Percentiles rank a stretch among this genome's conserved stretches.
Evolutionary conservation across 2,329 filamentous ascomycete genomes (phyloP).

Genomic region (Podosphaera xanthii): DNA sequence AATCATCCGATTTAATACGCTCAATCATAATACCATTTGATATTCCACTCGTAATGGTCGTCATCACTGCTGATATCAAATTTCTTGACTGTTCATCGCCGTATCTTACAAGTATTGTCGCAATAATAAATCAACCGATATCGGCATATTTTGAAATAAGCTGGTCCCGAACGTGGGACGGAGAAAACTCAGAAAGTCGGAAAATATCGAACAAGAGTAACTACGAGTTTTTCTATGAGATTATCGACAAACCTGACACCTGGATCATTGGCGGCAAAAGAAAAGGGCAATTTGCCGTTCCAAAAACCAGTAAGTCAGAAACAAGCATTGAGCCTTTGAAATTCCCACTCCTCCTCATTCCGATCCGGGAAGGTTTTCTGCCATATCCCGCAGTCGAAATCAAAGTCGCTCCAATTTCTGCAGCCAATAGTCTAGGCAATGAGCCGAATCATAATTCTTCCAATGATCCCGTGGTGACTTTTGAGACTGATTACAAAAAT

Average conservation of each 20-base stretch:
- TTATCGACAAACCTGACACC: slow-evolving; percentile 46
- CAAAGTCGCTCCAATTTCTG: slow-evolving; percentile 28
- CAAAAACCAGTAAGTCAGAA: slow-evolving; percentile 19
- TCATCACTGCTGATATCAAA: slow-evolving; percentile 55
- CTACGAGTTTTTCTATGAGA: slow-evolving; percentile 57
- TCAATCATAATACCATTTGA: slow-evolving; percentile 77
- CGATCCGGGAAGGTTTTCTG: slow-evolving; percentile 56
- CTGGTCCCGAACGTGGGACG: slow-evolving; percentile 42
- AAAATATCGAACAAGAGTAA: slow-evolving; percentile 5
- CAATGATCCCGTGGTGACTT: slow-evolving; percentile 21
- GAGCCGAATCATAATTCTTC: slow-evolving; percentile 3
- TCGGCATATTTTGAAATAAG: slow-evolving; percentile 36
- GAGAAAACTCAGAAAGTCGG: slow-evolving; percentile 13
- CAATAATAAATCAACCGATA: slow-evolving; percentile 36
- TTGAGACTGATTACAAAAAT: slow-evolving; percentile 63
- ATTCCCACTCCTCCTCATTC: slow-evolving; percentile 56
- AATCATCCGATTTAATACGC: slow-evolving; percentile 21
- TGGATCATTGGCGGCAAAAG: slow-evolving; percentile 74
- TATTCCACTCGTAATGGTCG: slow-evolving; percentile 58
- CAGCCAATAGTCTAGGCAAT: slow-evolving; percentile 6
- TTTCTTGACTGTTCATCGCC: slow-evolving; percentile 21
- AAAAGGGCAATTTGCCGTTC: slow-evolving; percentile 52
- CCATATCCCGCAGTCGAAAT: slow-evolving; percentile 63
- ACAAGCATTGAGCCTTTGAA: slow-evolving; percentile 16
- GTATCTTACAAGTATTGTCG: slow-evolving; percentile 9